A percentile compares a stretch with the other conserved stretches of the same genome.
phyloP scores from a whole-genome alignment of 2,329 filamentous ascomycete genomes.

The Xylaria sp. region DNA sequence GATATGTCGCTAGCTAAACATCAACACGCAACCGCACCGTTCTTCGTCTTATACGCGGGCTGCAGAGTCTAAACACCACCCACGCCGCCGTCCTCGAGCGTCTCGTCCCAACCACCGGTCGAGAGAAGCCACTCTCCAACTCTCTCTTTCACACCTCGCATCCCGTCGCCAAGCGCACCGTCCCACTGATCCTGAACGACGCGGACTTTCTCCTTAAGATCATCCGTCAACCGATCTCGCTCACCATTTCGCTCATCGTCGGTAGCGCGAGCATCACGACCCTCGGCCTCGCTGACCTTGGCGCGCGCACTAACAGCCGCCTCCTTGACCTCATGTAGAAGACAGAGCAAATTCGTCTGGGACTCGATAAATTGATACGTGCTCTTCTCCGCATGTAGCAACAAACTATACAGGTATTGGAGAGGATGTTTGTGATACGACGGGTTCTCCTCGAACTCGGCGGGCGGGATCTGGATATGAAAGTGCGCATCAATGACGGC shows the following conservation, averaged over 20 bases:
- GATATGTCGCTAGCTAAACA: conserved; percentile 23
- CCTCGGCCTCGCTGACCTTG: conserved; percentile 73
- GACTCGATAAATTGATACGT: conserved; percentile 97
- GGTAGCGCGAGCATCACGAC: conserved; percentile 57
- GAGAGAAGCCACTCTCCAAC: conserved; percentile 78
- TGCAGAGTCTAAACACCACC: conserved; percentile 53
- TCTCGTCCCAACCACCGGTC: conserved; percentile 90
- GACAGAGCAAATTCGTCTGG: conserved; percentile 88
- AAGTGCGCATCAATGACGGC: conserved; percentile 57
- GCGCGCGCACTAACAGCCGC: conserved; percentile 72
- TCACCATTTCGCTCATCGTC: conserved; percentile 72
- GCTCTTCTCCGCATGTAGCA: conserved; percentile 89
- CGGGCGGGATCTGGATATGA: conserved; percentile 77
- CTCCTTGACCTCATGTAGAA: conserved; percentile 90
- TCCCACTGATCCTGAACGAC: conserved; percentile 92
- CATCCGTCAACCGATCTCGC: conserved; percentile 77
- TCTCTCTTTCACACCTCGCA: conserved; percentile 77
- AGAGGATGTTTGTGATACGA: conserved; percentile 82
- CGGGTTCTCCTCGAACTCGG: conserved; percentile 88
- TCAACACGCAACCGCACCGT: conserved; percentile 8
- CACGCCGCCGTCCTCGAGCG: conserved; percentile 68
- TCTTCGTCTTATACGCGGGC: conserved; percentile 47
- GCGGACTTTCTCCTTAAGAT: conserved; percentile 92
- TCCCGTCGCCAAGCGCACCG: conserved; percentile 81
- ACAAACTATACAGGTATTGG: conserved; percentile 87